Evolutionary conservation across 257 asterid genomes (phyloP).

Genomic region (Penstemon newberryi): DNA sequence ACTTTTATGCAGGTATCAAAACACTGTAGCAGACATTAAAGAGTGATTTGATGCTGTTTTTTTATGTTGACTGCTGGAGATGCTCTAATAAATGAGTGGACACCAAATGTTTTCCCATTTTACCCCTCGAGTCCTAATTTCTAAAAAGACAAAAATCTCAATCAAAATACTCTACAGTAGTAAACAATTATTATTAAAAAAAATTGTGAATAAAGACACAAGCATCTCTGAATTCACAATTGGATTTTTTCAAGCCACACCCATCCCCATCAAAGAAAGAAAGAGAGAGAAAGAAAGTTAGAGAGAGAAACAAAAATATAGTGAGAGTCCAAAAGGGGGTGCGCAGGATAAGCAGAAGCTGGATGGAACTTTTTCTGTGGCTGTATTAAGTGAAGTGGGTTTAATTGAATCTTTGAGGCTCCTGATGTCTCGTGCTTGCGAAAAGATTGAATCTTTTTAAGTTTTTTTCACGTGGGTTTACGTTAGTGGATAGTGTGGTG

Average conservation of each 20-base stretch:
- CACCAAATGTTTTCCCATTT: conserved; percentile 34
- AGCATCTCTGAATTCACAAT: conserved; percentile 32
- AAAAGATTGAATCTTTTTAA: conserved; percentile 28
- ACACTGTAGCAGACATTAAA: too few species aligned
- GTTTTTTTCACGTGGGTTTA: conserved; percentile 23
- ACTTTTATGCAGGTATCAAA: too few species aligned
- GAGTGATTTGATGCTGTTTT: too few species aligned
- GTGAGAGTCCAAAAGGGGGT: conserved; percentile 29
- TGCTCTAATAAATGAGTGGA: conserved; percentile 27
- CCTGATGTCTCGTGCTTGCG: conserved; percentile 18
- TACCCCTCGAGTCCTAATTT: conserved; percentile 36
- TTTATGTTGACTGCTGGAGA: too few species aligned
- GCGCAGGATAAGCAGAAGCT: conserved; percentile 40
- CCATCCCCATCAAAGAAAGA: conserved; percentile 27
- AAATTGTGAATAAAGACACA: conserved; percentile 27
- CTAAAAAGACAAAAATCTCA: conserved; percentile 16
- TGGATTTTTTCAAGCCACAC: conserved; percentile 38
- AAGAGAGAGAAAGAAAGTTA: conserved; percentile 18
- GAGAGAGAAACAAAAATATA: conserved; percentile 13
- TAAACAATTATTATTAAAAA: neutral
- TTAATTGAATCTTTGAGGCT: conserved; percentile 24
- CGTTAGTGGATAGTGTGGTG: conserved; percentile 8
- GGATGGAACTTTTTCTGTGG: conserved; percentile 12
- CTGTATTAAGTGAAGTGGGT: conserved; percentile 15
- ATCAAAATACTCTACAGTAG: neutral